Evolutionary conservation across 176 grass and related monocot genomes (phyloP).

Genomic region (Pontederia paniculata): DNA sequence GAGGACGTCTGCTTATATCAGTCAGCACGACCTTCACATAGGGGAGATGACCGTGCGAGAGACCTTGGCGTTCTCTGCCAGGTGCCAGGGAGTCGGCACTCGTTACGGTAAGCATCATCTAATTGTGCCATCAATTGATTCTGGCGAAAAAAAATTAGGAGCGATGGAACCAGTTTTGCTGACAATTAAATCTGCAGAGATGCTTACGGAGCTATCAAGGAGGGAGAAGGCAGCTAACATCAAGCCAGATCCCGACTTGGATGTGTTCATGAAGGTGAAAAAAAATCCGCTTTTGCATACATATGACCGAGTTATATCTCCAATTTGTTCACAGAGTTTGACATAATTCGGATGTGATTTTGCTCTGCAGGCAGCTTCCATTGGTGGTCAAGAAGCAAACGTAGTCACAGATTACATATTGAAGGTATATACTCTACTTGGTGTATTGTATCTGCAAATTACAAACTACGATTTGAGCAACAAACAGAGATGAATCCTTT

Average conservation of each 20-base stretch:
- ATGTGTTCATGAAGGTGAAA: constrained; percentile 89
- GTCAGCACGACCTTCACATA: constrained; percentile 93
- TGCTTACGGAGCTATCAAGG: constrained; percentile 71
- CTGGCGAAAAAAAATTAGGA: no score
- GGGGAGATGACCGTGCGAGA: constrained; percentile 96
- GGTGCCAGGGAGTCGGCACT: constrained; percentile 83
- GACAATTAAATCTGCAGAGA: constrained; percentile 23
- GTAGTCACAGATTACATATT: constrained; percentile 74
- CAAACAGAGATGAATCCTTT: no score
- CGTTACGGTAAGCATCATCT: constrained; percentile 41
- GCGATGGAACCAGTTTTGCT: no score
- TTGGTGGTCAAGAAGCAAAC: constrained; percentile 48
- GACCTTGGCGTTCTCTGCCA: constrained; percentile 75
- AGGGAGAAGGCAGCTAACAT: constrained; percentile 86
- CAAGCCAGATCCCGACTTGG: constrained; percentile 81
- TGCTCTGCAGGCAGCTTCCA: constrained; percentile 42
- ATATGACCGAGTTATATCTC: neutral
- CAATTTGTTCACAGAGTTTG: no score
- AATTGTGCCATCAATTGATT: neutral
- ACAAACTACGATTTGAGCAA: neutral
- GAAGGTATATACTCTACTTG: constrained; percentile 40
- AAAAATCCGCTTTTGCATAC: neutral
- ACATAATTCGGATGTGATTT: neutral
- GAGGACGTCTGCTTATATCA: constrained; percentile 89
- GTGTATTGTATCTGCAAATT: neutral